Percentiles rank a stretch among this genome's conserved stretches.
Evolutionary conservation across 2,329 filamentous ascomycete species (phyloP).

Genomic region (Colletotrichum melonis): DNA sequence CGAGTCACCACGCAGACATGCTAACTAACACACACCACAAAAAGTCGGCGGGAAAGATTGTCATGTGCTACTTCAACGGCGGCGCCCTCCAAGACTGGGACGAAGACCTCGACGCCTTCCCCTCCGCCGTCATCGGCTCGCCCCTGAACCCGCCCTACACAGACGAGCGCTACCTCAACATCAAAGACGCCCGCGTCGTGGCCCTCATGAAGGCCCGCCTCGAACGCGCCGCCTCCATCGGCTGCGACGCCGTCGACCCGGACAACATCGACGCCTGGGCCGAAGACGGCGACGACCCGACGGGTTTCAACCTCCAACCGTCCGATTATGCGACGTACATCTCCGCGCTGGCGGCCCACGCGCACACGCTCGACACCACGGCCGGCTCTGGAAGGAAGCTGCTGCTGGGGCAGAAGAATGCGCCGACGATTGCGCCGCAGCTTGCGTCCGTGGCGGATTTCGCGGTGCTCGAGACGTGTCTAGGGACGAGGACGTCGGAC

Average conservation of each 20-base stretch:
- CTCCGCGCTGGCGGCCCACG: conserved; percentile 42
- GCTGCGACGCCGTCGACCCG: conserved; percentile 49
- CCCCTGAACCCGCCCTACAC: conserved; percentile 41
- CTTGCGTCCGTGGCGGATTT: conserved; percentile 45
- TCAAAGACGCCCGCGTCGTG: conserved; percentile 41
- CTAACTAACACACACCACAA: background rate
- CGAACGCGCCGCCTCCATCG: conserved; percentile 41
- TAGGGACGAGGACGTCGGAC: conserved; percentile 31
- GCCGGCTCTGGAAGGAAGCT: conserved; percentile 39
- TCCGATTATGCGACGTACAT: conserved; percentile 45
- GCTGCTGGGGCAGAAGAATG: conserved; percentile 49
- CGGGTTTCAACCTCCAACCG: conserved; percentile 43
- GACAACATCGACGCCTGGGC: conserved; percentile 49
- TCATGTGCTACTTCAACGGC: conserved; percentile 49
- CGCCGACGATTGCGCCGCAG: conserved; percentile 40
- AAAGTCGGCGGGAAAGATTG: conserved; percentile 41
- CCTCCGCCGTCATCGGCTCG: conserved; percentile 40
- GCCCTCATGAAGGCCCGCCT: conserved; percentile 46
- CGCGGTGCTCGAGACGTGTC: conserved; percentile 50
- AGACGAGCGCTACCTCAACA: conserved; percentile 45
- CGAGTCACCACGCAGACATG: too few relatives aligned
- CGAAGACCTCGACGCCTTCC: conserved; percentile 38
- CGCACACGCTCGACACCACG: conserved; percentile 42
- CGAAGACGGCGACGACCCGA: conserved; percentile 40
- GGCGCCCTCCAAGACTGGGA: conserved; percentile 46